Base-by-base conservation (phyloP, 768 basidiomycete species). In the Tylopilus intermedius region DNA sequence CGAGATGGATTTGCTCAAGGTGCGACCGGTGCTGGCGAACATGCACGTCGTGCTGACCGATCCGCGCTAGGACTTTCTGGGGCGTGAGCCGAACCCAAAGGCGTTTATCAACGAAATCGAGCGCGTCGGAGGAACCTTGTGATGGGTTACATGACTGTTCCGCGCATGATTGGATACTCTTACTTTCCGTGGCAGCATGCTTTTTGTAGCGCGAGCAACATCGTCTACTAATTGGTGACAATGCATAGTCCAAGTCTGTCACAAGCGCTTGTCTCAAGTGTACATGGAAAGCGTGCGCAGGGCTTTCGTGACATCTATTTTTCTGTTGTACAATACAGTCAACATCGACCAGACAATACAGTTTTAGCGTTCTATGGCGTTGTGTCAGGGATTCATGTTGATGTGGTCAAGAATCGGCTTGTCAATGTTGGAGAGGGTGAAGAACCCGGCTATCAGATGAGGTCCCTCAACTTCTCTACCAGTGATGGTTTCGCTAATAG, bases 1-100 rank as follows among this genome's bases (percentile, higher is more conserved):
- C 55, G 90, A 91, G 63, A 67, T 82, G 50, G 59, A 86, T 45
- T 84, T 84, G 11, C 76, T 94, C 51, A 76, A 84, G 77, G 88
- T 84, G 53, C n/a, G 57, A 51, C 32, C 21, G 9, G 44, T 24
- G 27, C 13, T 4, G 11, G 10, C 15, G 5, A 37, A 37, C 35
- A 15, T 37, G 14, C 35, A 8, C 18, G 6, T 15, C 21, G 32
- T 4, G 33, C 21, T 33, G 30, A 30, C 7, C 30, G 13, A 6
- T 47, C 45, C 15, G 3, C 13, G 2, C 4, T 52, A 88, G 87
- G 82, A 83, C 58, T 90, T 92, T 79, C 77, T 91, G 45, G 88
- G 88, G 5, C 78, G 89, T 18, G 73, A 76, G 44, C 86, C 89
- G 22, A 86, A 85, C 59, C 83, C 80, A 54, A 81, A 85, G 27